Base-by-base conservation (phyloP, 345 rosid genomes). In the Gossypium sturtianum region DNA sequence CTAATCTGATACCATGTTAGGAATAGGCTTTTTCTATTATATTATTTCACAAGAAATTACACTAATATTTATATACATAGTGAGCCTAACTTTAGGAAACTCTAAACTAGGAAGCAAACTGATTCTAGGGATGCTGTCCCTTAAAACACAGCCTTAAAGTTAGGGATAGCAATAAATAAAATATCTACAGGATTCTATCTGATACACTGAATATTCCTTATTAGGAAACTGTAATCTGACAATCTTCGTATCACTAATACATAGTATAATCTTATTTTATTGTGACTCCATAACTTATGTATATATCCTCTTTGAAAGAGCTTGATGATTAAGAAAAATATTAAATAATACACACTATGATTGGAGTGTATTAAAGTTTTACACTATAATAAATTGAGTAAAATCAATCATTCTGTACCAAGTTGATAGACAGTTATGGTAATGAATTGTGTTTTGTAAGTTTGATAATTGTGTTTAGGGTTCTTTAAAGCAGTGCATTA, bases 401-500 rank as follows among this genome's bases (percentile, higher is more conserved):
- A 45, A 19, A 6, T 44, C 7, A 56, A 22, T 67, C 57, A 15
- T 67, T 47, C 22, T 48, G 22, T 48, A 23, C 20, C 5, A 15
- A 67, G 20, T 23, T 47, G n/a, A 66, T 47, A 9, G 3, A 7
- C 29, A 2, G 12, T 47, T 45, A 45, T 20, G 27, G 29, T 43
- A 66, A 66, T 19, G 34, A 66, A 66, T 53, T 1, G 48, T 38
- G 51, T 20, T 45, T 22, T 66, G 11, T 15, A 45, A 44, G 53
- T 66, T 66, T 66, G 54, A 45, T 66, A 66, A n/a, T 61, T 29
- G 5, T n/a, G 48, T 64, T 64, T n/a, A 29, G 68, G 49, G 25
- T 41, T 45, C n/a, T 20, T 66, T 19, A 45, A 45, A 45, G 34
- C 19, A 12, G 25, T 20, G 53, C 15, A 22, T 65, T 65, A 12